Percentiles rank a stretch among this genome's conserved stretches.
Conservation (phyloP, 768 basidiomycete genomes). For the Asterophora parasitica region DNA sequence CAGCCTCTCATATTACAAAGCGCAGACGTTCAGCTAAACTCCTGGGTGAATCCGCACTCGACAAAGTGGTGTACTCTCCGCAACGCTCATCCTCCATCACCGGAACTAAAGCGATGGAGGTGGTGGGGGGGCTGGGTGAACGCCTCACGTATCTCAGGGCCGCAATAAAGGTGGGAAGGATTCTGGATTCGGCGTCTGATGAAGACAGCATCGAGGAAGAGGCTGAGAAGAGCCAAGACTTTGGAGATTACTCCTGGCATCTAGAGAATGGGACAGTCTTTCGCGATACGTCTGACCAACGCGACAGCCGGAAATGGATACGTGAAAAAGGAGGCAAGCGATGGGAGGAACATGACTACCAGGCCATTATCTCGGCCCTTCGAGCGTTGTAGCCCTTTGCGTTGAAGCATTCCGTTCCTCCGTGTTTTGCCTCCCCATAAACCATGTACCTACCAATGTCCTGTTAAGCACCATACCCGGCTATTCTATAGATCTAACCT, state of each 20-base stretch:
- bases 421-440: too few relatives aligned
- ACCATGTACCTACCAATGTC: too few relatives aligned
- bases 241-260: slow-evolving; percentile 14
- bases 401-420: too few relatives aligned
- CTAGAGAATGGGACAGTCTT: slow-evolving; percentile 12
- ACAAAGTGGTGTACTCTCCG: slow-evolving; percentile 9
- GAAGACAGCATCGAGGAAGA: slow-evolving; percentile 15
- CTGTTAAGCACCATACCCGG: too few relatives aligned
- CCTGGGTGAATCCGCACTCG: slow-evolving; percentile 26
- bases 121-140: neutral
- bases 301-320: slow-evolving; percentile 32
- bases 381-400: slow-evolving; percentile 23
- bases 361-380: slow-evolving; percentile 29
- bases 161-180: slow-evolving; percentile 12
- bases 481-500: too few relatives aligned
- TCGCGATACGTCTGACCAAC: slow-evolving; percentile 9
- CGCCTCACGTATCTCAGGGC: slow-evolving; percentile 5
- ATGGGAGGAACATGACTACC: slow-evolving; percentile 31
- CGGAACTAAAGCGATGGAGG: slow-evolving; percentile 1
- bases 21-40: slow-evolving; percentile 27
- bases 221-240: slow-evolving; percentile 13
- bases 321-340: slow-evolving; percentile 34
- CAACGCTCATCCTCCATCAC: neutral
- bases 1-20: slow-evolving; percentile 25
- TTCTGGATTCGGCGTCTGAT: slow-evolving; percentile 6